Evolutionary conservation across 2,329 filamentous ascomycete genomes (phyloP), one percentile per base, ranked within the genome.

Genomic region (Aspergillus pseudoterreus): DNA sequence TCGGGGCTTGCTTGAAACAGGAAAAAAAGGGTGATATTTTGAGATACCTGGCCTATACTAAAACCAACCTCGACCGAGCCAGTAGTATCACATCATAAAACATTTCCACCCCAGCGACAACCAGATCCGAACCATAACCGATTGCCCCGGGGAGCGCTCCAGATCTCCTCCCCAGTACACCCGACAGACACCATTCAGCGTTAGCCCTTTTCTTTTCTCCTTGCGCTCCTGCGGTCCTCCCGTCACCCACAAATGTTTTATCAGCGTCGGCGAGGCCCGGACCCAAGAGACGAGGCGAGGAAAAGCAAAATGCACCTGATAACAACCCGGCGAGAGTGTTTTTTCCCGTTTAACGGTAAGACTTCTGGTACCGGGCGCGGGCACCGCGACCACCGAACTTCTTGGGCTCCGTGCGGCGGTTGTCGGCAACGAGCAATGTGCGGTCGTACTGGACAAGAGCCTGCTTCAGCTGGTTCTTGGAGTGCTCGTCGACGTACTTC

Each of bases 401-500:
- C 92, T 97, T 97, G 81, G 92, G 92, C 85, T 99, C 94, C 79
- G 90, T 94, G 71, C 94, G 90, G 78, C 94, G 88, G 88, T 96
- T 96, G 81, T 99, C 94, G 78, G 94, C 94, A 71, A 99, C 94
- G 73, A 99, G 88, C 66, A 99, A 87, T 75, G 91, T 95, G 74
- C 92, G 86, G 84, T 96, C 91, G 83, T 92, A 99, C 77, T 91
- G 85, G 72, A 92, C 89, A 68, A 99, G 86, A 66, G 90, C 89
- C 81, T 92, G 88, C 90, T 97, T 99, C 74, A 99, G 85, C 80
- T 91, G 84, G 86, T 97, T 96, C 89, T 99, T 99, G 82, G 88
- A 90, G 88, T 97, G 92, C 88, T 99, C 94, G 75, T 99, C 94
- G 79, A 97, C 90, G 82, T 87, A 99, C 85, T 99, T 96, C 83